A percentile compares a stretch with the other conserved stretches of the same genome.
Conservation (phyloP, 1,284 basidiomycete genomes). For the Leccinum solheimii region DNA sequence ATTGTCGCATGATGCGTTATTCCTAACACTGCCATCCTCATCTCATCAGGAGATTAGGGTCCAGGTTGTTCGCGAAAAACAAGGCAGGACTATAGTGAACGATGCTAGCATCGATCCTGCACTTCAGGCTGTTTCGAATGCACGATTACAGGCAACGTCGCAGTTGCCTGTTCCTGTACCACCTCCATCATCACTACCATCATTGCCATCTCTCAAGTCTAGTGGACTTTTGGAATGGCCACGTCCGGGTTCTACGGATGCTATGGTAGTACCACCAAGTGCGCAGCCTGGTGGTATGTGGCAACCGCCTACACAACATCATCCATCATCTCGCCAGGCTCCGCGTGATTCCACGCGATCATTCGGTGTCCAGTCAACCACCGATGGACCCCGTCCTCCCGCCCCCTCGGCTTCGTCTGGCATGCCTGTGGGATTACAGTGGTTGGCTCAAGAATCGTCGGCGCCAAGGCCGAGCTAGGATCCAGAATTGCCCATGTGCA, state of each 20-base stretch:
- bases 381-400: conserved; percentile 26
- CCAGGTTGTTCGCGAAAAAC: conserved; percentile 25
- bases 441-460: conserved; percentile 58
- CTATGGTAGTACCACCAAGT: conserved; percentile 9
- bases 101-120: conserved; percentile 36
- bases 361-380: conserved; percentile 10
- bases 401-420: conserved; percentile 36
- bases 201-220: conserved; percentile 69
- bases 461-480: conserved; percentile 29
- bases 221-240: conserved; percentile 66
- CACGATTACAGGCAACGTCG: conserved; percentile 19
- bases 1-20: conserved; percentile 19
- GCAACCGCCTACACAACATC: conserved; percentile 29
- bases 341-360: conserved; percentile 20
- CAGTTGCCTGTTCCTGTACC: conserved; percentile 10
- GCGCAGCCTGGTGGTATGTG: conserved; percentile 21
- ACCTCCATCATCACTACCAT: conserved; percentile 23
- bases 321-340: conserved; percentile 21
- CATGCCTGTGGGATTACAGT: conserved; percentile 57
- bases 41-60: conserved; percentile 23
- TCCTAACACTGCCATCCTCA: conserved; percentile 15
- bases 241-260: conserved; percentile 27
- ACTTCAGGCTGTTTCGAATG: conserved; percentile 27
- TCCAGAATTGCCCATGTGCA: no score
- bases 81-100: conserved; percentile 21